Evolutionary conservation across 352 stramenopile genomes (phyloP), one percentile per base, ranked within the genome.

Genomic region (Phytophthora capsici): DNA sequence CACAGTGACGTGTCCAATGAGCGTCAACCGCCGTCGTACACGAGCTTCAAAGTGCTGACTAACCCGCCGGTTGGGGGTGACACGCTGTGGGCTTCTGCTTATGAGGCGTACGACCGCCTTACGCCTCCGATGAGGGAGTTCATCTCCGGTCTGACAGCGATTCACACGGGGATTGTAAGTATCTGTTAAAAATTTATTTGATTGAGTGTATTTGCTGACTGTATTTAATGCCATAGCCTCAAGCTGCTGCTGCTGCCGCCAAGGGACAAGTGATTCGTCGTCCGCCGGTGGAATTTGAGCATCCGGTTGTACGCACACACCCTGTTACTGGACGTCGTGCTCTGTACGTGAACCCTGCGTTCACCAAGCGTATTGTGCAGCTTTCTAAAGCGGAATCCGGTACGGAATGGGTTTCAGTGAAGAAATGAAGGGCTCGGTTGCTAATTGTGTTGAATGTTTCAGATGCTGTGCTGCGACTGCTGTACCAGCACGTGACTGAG

Each of bases 41-140:
- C 55, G 23, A 63, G 55, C 10, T 63, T 63, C 43, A 64, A 71
- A 56, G 32, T 82, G 38, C 26, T 77, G 40, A 72, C 63, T 0
- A 72, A 63, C n/a, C 75, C 75, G 5, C 58, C 57, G 0, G 69
- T 68, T 0, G 76, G 76, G 14, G 76, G 66, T 14, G 76, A 82
- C 46, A 84, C 76, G 23, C 40, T 84, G 16, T 84, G 73, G 73
- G 59, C 71, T 6, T 80, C 73, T 12, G 63, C 43, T n/a, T 80
- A 78, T 49, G 68, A 84, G 32, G 76, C 76, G 13, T 84, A 82
- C 63, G 68, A 84, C 7, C 72, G 72, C n/a, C 62, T 84, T 12
- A 73, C 75, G 5, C 66, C 67, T 30, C 61, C 53, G 17, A 64
- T 82, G 23, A 47, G 74, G 22, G 63, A 69, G 41, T 70, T 80